phyloP scores from a whole-genome alignment of 257 asterid species.

The Rauvolfia tetraphylla region DNA sequence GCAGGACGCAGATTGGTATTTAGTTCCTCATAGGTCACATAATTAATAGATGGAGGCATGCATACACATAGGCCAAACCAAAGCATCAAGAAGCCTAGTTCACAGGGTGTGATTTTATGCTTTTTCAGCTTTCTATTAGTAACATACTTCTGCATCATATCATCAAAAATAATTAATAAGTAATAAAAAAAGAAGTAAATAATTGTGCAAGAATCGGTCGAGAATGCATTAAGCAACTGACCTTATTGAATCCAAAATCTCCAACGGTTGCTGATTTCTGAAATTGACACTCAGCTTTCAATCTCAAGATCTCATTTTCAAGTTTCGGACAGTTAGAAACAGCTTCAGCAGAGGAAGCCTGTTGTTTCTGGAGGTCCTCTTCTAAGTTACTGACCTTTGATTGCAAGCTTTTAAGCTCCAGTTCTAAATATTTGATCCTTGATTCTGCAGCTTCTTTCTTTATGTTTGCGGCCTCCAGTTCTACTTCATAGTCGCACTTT shows the following conservation, averaged over 20 bases:
- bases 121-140: background rate
- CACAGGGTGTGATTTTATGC: too few species aligned
- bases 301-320: constrained; percentile 44
- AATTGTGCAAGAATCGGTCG: background rate
- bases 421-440: constrained; percentile 31
- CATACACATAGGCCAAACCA: background rate
- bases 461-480: constrained; percentile 39
- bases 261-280: constrained; percentile 45
- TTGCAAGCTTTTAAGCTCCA: constrained; percentile 40
- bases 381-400: constrained; percentile 36
- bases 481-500: constrained; percentile 22
- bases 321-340: constrained; percentile 37
- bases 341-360: constrained; percentile 43
- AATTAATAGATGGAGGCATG: background rate
- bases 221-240: constrained; percentile 20
- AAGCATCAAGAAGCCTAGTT: background rate
- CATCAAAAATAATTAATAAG: background rate
- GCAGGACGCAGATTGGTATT: too few species aligned
- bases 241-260: constrained; percentile 65
- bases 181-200: too few species aligned
- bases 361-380: constrained; percentile 44
- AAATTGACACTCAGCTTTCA: constrained; percentile 39
- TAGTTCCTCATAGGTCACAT: background rate
- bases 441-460: constrained; percentile 50
- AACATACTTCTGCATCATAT: too few species aligned